phyloP scores from a whole-genome alignment of 2,329 filamentous ascomycete genomes.

The Exophiala xenobiotica region DNA sequence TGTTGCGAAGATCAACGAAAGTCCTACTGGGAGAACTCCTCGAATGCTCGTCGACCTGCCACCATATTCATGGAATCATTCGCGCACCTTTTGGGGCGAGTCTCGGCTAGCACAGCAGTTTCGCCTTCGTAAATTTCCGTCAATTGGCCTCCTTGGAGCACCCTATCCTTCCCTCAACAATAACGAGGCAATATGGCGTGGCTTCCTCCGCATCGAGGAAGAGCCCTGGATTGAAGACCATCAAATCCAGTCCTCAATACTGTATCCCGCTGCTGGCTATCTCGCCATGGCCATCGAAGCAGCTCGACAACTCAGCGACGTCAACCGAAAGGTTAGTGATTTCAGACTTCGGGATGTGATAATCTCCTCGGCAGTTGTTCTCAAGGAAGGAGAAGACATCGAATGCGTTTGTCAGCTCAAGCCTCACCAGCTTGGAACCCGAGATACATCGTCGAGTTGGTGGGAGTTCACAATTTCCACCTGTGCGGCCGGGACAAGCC shows the following conservation, averaged over 20 bases:
- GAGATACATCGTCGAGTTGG: too few relatives aligned
- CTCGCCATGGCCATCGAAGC: conserved; percentile 30
- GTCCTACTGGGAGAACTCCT: neutral
- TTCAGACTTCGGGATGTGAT: conserved; percentile 18
- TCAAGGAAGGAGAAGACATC: too few relatives aligned
- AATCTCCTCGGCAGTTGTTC: conserved; percentile 25
- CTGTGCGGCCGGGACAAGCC: too few relatives aligned
- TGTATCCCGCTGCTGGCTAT: conserved; percentile 36
- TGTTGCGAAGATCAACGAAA: conserved; percentile 4
- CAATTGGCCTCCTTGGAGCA: conserved; percentile 32
- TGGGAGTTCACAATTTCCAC: too few relatives aligned
- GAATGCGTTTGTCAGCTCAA: too few relatives aligned
- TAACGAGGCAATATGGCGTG: conserved; percentile 33
- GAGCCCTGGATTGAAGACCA: conserved; percentile 37
- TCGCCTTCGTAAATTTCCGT: conserved; percentile 37
- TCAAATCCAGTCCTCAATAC: conserved; percentile 21
- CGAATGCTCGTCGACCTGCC: conserved; percentile 39
- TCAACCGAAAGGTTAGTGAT: neutral
- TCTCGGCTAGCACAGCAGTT: conserved; percentile 44
- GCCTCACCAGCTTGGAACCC: too few relatives aligned
- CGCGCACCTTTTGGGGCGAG: conserved; percentile 44
- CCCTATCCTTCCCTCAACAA: neutral
- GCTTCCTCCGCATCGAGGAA: conserved; percentile 32
- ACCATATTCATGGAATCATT: conserved; percentile 52
- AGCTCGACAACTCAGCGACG: conserved; percentile 9